Evolutionary conservation across 345 rosid genomes (phyloP).

Genomic region (Psidium friedrichsthalianum): DNA sequence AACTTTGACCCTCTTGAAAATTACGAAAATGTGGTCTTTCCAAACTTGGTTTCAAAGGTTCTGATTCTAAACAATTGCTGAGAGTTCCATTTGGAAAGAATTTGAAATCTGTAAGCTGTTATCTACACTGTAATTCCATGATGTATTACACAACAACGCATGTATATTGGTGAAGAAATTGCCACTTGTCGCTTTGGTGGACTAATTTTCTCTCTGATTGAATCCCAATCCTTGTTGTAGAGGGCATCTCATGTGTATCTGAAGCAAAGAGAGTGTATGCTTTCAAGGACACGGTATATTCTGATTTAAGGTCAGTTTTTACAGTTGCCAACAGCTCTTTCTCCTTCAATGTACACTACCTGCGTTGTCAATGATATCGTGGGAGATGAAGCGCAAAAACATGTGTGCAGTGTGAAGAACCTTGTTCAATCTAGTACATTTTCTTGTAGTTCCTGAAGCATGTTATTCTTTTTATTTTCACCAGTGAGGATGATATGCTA

Average conservation of each 20-base stretch:
- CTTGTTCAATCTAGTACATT: background rate
- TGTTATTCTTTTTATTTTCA: slow-evolving; percentile 5
- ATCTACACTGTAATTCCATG: background rate
- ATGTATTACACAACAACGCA: background rate
- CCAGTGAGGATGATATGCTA: slow-evolving; percentile 79
- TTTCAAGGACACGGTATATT: slow-evolving; percentile 71
- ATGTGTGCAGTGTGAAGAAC: background rate
- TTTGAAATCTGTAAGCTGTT: background rate
- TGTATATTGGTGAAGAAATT: background rate
- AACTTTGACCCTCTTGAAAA: background rate
- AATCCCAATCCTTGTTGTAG: slow-evolving; percentile 19
- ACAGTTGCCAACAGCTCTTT: background rate
- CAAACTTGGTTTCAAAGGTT: background rate
- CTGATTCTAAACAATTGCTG: background rate
- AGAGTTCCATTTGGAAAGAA: background rate
- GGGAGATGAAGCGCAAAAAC: background rate
- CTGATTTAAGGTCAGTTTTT: slow-evolving; percentile 42
- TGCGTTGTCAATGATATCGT: background rate
- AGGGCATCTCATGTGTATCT: slow-evolving; percentile 85
- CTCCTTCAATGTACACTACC: background rate
- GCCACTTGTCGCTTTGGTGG: background rate
- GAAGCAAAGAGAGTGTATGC: slow-evolving; percentile 84
- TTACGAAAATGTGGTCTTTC: background rate
- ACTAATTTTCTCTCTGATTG: background rate
- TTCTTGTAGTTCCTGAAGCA: background rate